A percentile compares a stretch with the other conserved stretches of the same genome.
These are phyloP conservation scores for Serendipita indica DNA, from an alignment of 768 basidiomycete genomes.

Conservation along the genomic window DNA sequence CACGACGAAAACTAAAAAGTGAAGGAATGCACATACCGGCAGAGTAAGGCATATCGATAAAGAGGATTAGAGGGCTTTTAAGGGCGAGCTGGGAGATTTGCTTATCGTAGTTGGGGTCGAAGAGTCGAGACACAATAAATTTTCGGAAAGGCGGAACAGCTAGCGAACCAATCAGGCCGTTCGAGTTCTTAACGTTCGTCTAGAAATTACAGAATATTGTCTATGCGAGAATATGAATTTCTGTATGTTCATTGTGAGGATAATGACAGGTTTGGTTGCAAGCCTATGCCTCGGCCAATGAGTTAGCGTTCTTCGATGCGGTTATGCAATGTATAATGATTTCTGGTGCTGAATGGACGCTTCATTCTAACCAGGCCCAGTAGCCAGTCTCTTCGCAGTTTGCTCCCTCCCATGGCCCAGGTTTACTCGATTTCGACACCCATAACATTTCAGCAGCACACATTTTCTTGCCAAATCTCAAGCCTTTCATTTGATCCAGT, in stretches of 20 bases:
- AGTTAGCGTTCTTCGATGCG: too few relatives aligned
- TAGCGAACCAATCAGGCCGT: too few relatives aligned
- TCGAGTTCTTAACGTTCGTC: too few relatives aligned
- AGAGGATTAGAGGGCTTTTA: not conserved
- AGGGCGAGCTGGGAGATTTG: not conserved
- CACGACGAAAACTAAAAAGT: not conserved
- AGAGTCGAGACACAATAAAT: too few relatives aligned
- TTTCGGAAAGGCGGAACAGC: too few relatives aligned
- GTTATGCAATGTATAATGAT: too few relatives aligned
- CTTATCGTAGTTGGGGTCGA: not conserved
- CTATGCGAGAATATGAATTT: too few relatives aligned
- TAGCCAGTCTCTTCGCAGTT: not conserved
- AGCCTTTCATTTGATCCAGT: constrained; percentile 81
- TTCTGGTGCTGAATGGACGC: too few relatives aligned
- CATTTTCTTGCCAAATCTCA: constrained; percentile 35
- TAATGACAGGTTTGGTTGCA: too few relatives aligned
- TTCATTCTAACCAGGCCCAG: not conserved
- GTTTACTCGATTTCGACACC: constrained; percentile 9
- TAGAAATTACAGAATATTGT: too few relatives aligned
- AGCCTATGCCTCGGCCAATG: too few relatives aligned
- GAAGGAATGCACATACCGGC: not conserved
- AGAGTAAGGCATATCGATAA: not conserved
- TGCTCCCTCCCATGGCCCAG: constrained; percentile 1
- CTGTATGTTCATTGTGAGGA: too few relatives aligned
- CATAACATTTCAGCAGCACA: constrained; percentile 13